These are phyloP conservation scores for Xylaria sp. DNA, from an alignment of 2,329 filamentous ascomycete species.

Conservation along the genomic window DNA sequence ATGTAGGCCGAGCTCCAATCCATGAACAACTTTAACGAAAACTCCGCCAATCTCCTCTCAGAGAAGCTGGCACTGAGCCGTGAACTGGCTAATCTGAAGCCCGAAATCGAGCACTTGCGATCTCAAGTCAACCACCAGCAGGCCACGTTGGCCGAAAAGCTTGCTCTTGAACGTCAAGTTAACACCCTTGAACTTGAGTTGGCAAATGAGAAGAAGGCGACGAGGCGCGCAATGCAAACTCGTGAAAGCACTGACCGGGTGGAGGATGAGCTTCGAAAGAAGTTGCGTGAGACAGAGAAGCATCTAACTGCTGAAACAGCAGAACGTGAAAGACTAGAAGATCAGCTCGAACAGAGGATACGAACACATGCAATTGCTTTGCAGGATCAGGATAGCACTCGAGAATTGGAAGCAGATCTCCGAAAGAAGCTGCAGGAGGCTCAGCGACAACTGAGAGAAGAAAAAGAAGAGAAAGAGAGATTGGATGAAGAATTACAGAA, in stretches of 20 bases:
- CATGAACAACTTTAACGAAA: constrained; percentile 72
- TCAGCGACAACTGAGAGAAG: constrained; percentile 46
- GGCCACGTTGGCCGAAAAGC: constrained; percentile 78
- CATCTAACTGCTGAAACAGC: constrained; percentile 46
- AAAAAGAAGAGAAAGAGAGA: constrained; percentile 48
- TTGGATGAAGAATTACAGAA: constrained; percentile 51
- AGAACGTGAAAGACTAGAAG: constrained; percentile 48
- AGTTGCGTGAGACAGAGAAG: constrained; percentile 51
- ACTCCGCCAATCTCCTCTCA: constrained; percentile 74
- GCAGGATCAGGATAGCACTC: constrained; percentile 47
- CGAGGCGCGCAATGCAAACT: constrained; percentile 64
- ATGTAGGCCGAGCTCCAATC: constrained; percentile 75
- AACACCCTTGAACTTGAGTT: constrained; percentile 82
- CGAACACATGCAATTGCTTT: constrained; percentile 45
- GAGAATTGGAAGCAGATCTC: constrained; percentile 48
- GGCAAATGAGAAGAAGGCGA: constrained; percentile 80
- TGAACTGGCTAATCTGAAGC: constrained; percentile 63
- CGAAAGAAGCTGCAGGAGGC: constrained; percentile 49
- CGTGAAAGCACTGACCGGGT: constrained; percentile 55
- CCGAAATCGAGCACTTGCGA: constrained; percentile 66
- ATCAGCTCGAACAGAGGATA: constrained; percentile 49
- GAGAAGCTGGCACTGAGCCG: constrained; percentile 65
- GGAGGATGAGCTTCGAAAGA: constrained; percentile 57
- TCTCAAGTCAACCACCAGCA: constrained; percentile 70
- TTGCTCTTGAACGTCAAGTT: constrained; percentile 81